phyloP scores from a whole-genome alignment of 805 yeast species.

The Komagataella ulmi region DNA sequence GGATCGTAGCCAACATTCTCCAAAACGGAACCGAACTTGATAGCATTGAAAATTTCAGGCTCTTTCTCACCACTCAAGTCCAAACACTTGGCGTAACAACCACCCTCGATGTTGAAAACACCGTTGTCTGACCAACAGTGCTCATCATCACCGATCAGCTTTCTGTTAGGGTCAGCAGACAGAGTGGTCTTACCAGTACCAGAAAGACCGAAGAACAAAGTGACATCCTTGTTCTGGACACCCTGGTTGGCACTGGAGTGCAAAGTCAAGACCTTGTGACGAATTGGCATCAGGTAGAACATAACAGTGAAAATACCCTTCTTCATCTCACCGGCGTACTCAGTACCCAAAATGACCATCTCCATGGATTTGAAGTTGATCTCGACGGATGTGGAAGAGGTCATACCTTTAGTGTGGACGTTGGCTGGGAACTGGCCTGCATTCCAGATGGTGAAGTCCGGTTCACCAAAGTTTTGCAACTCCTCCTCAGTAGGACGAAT shows the following conservation, averaged over 20 bases:
- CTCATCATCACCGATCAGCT: slow-evolving; percentile 95
- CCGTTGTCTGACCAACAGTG: slow-evolving; percentile 99
- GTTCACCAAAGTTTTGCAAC: slow-evolving; percentile 82
- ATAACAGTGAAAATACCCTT: slow-evolving; percentile 98
- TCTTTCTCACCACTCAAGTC: slow-evolving; percentile 84
- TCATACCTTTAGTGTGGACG: slow-evolving; percentile 93
- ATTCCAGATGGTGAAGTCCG: slow-evolving; percentile 95
- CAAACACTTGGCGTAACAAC: slow-evolving; percentile 96
- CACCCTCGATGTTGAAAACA: slow-evolving; percentile 98
- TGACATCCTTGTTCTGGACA: slow-evolving; percentile 65
- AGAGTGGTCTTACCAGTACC: slow-evolving; percentile 98
- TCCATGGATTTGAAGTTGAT: slow-evolving; percentile 96
- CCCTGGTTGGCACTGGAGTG: slow-evolving; percentile 96
- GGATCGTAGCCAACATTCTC: slow-evolving; percentile 89
- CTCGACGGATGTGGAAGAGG: slow-evolving; percentile 90
- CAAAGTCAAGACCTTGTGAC: slow-evolving; percentile 79
- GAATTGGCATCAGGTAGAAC: slow-evolving; percentile 97
- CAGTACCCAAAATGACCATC: slow-evolving; percentile 97
- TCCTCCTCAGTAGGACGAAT: slow-evolving; percentile 91
- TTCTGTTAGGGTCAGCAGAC: slow-evolving; percentile 90
- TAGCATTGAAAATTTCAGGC: slow-evolving; percentile 94
- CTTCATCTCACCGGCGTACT: slow-evolving; percentile 99
- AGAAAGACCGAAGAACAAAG: slow-evolving; percentile 90
- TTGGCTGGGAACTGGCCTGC: slow-evolving; percentile 99
- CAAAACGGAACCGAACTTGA: slow-evolving; percentile 85